phyloP scores from a whole-genome alignment of 371 early-diverging fungal species.

The Nematocida major region DNA sequence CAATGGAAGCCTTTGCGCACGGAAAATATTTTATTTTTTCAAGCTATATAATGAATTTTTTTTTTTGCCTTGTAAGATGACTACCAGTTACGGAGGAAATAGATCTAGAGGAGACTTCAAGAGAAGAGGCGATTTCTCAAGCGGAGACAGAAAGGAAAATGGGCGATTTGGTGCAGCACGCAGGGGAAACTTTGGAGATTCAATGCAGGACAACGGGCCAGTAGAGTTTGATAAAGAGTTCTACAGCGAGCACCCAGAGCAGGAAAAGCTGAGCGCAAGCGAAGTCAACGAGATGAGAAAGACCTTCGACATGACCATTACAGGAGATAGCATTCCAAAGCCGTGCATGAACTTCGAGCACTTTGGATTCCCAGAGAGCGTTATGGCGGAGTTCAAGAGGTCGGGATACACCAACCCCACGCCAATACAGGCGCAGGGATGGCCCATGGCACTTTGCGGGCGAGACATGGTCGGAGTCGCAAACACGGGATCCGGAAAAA shows the following conservation, averaged over 20 bases:
- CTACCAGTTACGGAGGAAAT: conserved; percentile 41
- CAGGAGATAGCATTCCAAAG: conserved; percentile 67
- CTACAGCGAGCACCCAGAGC: conserved; percentile 64
- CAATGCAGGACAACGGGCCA: conserved; percentile 54
- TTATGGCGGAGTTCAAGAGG: conserved; percentile 74
- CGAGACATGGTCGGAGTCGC: conserved; percentile 96
- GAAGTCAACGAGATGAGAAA: conserved; percentile 66
- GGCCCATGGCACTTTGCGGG: conserved; percentile 95
- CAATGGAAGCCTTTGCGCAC: too few species aligned
- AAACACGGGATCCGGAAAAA: conserved; percentile 95
- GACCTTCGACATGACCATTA: conserved; percentile 66
- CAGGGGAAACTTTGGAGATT: conserved; percentile 34
- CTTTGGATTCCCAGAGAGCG: conserved; percentile 69
- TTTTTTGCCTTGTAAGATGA: conserved; percentile 30
- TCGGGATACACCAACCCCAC: conserved; percentile 83
- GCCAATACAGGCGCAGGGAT: conserved; percentile 93
- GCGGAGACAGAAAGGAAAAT: conserved; percentile 50
- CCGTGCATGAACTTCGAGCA: conserved; percentile 76
- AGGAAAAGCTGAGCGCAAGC: conserved; percentile 60
- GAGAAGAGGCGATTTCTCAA: conserved; percentile 30
- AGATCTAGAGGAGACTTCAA: conserved; percentile 33
- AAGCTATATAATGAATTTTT: not conserved
- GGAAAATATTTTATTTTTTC: conserved; percentile 4
- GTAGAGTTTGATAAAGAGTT: conserved; percentile 73
- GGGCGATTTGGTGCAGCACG: conserved; percentile 1